phyloP scores from a whole-genome alignment of 352 stramenopile species.

The Pythium guiyangense region DNA sequence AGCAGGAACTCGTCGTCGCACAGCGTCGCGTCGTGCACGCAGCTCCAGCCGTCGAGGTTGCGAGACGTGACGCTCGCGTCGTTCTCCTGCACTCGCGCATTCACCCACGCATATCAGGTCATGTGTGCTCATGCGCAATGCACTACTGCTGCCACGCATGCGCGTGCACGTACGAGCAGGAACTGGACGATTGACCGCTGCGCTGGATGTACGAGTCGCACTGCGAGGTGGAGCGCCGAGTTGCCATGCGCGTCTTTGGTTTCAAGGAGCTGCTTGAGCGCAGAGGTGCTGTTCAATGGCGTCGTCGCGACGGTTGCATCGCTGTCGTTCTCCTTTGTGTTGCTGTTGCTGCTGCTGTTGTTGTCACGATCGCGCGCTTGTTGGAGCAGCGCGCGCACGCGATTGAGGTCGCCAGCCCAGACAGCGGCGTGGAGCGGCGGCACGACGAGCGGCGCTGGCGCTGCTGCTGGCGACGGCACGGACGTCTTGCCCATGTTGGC shows the following conservation, averaged over 20 bases:
- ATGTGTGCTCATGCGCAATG: no score
- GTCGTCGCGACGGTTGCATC: no score
- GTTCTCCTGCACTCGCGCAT: conserved; percentile 23
- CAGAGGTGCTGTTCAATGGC: not conserved
- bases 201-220: conserved; percentile 53
- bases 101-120: no score
- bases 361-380: no score
- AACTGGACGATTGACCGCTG: conserved; percentile 59
- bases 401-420: conserved; percentile 56
- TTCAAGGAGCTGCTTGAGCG: conserved; percentile 39
- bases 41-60: conserved; percentile 63
- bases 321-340: no score
- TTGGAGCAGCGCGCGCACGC: conserved; percentile 29
- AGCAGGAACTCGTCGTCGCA: conserved; percentile 75
- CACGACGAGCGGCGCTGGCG: not conserved
- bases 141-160: no score
- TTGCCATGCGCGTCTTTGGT: conserved; percentile 57
- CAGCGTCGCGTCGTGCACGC: conserved; percentile 66
- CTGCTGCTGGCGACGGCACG: no score
- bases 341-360: no score
- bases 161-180: conserved; percentile 45
- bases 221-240: conserved; percentile 67
- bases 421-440: conserved; percentile 59
- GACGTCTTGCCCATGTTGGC: not conserved
- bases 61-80: conserved; percentile 28